Base-by-base conservation (phyloP, 1,284 basidiomycete species). In the Stygiomarasmius scandens region DNA sequence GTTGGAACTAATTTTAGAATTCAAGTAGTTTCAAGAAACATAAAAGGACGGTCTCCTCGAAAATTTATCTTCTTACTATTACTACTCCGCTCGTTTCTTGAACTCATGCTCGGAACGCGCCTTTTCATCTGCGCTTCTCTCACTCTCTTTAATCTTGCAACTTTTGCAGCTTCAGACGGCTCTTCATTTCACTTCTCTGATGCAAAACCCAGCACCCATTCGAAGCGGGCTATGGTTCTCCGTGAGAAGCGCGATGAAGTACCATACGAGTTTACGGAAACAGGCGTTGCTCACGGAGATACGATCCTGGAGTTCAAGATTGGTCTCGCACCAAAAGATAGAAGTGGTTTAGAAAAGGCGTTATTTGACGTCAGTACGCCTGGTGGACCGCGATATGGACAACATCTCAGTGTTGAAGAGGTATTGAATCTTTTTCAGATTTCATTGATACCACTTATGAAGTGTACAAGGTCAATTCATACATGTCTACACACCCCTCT, bases 381-480 rank as follows among this genome's bases (percentile, higher is more conserved):
- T 29, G 44, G 54, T 19, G 75, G 74, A 59, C 55, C 66, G 32
- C 71, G 69, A 69, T 83, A 83, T 61, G 80, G 82, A 25, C 68
- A 74, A 48, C 78, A 81, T 61, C 71, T 83, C 16, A 74, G 75
- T 27, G 73, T 73, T 49, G 74, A 77, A 24, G 69, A 82, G 50
- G 80, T 83, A 64, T 58, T 41, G 11, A 10, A 16, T 23, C 16
- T n/a, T 51, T 14, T 14, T 19, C 16, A 12, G 5, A 19, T 32
- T 20, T 46, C 4, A 38, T 14, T 50, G 12, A n/a, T 46, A n/a
- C 2, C 24, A 24, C n/a, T 24, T 2, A 41, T 41, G 11, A 12
- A 41, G 16, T 41, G n/a, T 8, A 14, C 16, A 48, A 67, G 66
- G 61, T 64, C 8, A 64, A 64, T 27, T 56, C 56, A n/a, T 65